Evolutionary conservation across 2,329 filamentous ascomycete species (phyloP).

Genomic region (Thelonectria blattea): DNA sequence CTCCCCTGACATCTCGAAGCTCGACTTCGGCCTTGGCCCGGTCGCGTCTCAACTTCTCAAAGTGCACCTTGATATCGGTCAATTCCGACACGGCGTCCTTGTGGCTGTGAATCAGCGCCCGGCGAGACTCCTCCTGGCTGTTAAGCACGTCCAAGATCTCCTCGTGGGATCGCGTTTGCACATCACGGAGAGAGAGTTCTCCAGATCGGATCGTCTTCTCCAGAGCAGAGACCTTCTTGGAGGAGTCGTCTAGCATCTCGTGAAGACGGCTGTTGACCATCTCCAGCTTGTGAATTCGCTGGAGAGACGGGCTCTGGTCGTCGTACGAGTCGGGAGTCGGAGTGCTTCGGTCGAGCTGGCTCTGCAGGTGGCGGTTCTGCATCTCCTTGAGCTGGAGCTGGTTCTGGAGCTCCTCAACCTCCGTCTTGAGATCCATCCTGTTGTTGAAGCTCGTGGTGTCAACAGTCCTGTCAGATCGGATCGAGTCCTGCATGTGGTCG

Average conservation of each 20-base stretch:
- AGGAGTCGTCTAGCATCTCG: slow-evolving; percentile 92
- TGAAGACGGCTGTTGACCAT: slow-evolving; percentile 90
- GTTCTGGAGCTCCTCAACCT: slow-evolving; percentile 91
- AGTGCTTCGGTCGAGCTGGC: slow-evolving; percentile 76
- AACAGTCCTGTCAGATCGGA: slow-evolving; percentile 79
- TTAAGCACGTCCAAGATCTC: slow-evolving; percentile 92
- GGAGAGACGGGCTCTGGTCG: slow-evolving; percentile 79
- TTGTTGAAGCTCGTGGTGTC: slow-evolving; percentile 86
- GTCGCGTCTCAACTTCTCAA: slow-evolving; percentile 84
- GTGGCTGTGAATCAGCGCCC: slow-evolving; percentile 81
- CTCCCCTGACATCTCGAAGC: slow-evolving; percentile 80
- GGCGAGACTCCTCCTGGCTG: slow-evolving; percentile 88
- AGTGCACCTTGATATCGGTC: slow-evolving; percentile 83
- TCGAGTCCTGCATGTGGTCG: slow-evolving; percentile 70
- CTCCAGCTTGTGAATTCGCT: slow-evolving; percentile 88
- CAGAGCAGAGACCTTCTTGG: slow-evolving; percentile 87
- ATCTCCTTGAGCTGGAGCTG: slow-evolving; percentile 93
- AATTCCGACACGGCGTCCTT: slow-evolving; percentile 86
- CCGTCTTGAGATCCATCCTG: slow-evolving; percentile 87
- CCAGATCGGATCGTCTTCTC: slow-evolving; percentile 88
- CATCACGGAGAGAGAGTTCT: slow-evolving; percentile 85
- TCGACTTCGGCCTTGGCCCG: slow-evolving; percentile 84
- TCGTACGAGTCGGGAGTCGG: slow-evolving; percentile 70
- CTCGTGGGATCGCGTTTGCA: slow-evolving; percentile 92
- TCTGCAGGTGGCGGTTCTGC: slow-evolving; percentile 92